phyloP scores from a whole-genome alignment of 345 rosid genomes.

The Turnera subulata region DNA sequence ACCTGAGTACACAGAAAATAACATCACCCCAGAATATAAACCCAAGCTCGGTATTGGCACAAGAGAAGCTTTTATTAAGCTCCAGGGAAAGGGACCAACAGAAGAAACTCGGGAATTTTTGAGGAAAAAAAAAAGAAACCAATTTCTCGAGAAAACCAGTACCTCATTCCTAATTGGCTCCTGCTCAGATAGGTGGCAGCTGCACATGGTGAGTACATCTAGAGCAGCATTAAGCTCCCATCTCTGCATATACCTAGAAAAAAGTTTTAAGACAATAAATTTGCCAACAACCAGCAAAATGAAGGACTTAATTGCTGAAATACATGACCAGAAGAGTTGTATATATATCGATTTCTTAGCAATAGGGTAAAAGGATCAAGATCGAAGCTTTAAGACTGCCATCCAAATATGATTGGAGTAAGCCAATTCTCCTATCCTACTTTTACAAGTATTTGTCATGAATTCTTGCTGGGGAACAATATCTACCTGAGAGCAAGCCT shows the following conservation, averaged over 20 bases:
- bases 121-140: slow-evolving; percentile 5
- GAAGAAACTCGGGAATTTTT: slow-evolving; percentile 7
- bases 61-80: slow-evolving; percentile 5
- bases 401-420: too few relatives aligned
- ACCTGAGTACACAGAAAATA: slow-evolving; percentile 38
- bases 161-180: slow-evolving; percentile 76
- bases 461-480: background rate
- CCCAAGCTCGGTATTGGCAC: slow-evolving; percentile 1
- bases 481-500: slow-evolving; percentile 85
- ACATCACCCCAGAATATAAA: background rate
- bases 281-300: background rate
- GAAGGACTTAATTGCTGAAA: background rate
- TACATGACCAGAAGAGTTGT: too few relatives aligned
- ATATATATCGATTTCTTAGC: too few relatives aligned
- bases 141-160: slow-evolving; percentile 6
- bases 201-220: slow-evolving; percentile 96
- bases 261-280: background rate
- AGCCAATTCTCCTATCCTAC: background rate
- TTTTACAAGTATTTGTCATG: slow-evolving; percentile 2
- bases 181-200: slow-evolving; percentile 70
- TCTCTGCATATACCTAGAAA: slow-evolving; percentile 65
- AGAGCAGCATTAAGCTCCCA: slow-evolving; percentile 94
- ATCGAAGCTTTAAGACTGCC: too few relatives aligned
- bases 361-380: too few relatives aligned
- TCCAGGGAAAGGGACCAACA: slow-evolving; percentile 8